Conservation (phyloP, 176 grass and related monocot genomes). For the Phoenix roebelenii region DNA sequence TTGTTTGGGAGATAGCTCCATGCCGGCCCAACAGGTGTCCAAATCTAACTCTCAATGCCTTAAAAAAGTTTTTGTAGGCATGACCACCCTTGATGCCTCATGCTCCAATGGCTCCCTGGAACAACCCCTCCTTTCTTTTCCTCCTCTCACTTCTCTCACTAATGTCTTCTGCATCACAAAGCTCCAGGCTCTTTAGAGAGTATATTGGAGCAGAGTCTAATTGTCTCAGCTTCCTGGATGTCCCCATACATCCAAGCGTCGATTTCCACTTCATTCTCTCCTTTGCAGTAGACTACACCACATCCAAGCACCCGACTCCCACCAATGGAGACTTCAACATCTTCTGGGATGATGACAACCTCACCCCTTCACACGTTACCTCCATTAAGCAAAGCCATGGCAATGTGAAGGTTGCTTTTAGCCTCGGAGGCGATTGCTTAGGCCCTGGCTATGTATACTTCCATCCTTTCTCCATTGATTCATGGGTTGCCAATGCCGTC, state of each 20-base stretch:
- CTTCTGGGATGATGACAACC: constrained; percentile 1
- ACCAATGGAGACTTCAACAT: constrained; percentile 4
- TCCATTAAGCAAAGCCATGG: neutral
- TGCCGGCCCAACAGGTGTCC: no score
- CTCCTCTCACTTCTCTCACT: neutral
- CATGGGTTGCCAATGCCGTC: constrained; percentile 7
- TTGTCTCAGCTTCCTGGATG: neutral
- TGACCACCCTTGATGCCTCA: no score
- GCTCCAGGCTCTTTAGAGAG: constrained; percentile 4
- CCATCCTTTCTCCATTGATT: constrained; percentile 6
- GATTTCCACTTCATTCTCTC: constrained; percentile 8
- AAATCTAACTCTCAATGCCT: no score
- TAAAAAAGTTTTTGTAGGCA: no score
- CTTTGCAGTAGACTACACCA: constrained; percentile 13
- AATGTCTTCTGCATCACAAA: neutral
- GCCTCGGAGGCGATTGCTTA: constrained; percentile 9
- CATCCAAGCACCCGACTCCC: neutral
- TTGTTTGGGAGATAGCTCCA: no score
- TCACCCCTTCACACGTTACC: neutral
- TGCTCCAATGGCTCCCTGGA: no score
- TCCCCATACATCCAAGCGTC: neutral
- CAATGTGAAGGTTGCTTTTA: constrained; percentile 5
- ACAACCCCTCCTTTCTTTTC: neutral
- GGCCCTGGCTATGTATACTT: neutral
- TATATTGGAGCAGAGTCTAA: constrained; percentile 4